These are phyloP conservation scores for Naganishia vaughanmartiniae DNA, from an alignment of 768 basidiomycete species.

Conservation along the genomic window DNA sequence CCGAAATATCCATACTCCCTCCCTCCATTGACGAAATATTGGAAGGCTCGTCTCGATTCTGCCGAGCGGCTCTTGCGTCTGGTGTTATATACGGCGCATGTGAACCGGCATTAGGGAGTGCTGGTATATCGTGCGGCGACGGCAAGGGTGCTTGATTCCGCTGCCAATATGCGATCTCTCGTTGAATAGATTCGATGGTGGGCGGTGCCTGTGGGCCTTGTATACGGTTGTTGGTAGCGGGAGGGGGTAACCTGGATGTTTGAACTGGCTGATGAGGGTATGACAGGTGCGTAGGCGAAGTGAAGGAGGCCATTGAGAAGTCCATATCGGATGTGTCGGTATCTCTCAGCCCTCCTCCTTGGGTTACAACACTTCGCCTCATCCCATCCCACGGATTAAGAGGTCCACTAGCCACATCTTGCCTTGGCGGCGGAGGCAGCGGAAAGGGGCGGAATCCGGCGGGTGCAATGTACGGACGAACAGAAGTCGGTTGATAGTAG, in stretches of 20 bases:
- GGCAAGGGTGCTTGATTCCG: not conserved
- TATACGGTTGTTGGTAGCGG: not conserved
- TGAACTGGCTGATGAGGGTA: not conserved
- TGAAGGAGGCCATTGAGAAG: slow-evolving; percentile 2
- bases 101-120: not conserved
- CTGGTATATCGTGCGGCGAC: not conserved
- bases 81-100: not conserved
- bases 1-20: not conserved
- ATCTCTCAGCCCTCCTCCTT: not conserved
- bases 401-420: not conserved
- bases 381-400: not conserved
- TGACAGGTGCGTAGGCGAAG: slow-evolving; percentile 7
- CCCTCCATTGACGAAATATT: not conserved
- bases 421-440: slow-evolving; percentile 18
- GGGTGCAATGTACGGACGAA: not conserved
- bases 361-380: not conserved
- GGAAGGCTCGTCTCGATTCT: not conserved
- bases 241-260: too few relatives aligned
- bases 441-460: slow-evolving; percentile 18
- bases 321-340: slow-evolving; percentile 14
- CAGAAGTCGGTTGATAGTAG: not conserved
- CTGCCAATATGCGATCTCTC: slow-evolving; percentile 19
- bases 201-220: slow-evolving; percentile 4
- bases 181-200: slow-evolving; percentile 9
- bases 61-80: not conserved